Percentiles rank a stretch among this genome's conserved stretches.
Evolutionary conservation across 257 asterid species (phyloP).

Genomic region (Solanum ossicruentum): DNA sequence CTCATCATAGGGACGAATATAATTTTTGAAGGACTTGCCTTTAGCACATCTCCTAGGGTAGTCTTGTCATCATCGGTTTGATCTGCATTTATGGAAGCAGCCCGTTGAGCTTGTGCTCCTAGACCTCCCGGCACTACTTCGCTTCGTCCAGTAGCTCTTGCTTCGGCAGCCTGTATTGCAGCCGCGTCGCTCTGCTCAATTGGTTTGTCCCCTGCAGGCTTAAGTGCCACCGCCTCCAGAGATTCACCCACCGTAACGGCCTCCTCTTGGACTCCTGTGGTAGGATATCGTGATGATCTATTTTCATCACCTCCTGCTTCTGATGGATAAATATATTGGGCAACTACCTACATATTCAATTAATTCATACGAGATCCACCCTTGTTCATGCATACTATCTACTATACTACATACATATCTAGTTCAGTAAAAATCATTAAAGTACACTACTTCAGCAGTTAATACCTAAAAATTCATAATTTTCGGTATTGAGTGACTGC

Average conservation of each 20-base stretch:
- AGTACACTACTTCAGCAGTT: not conserved
- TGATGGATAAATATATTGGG: constrained; percentile 15
- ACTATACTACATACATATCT: not conserved
- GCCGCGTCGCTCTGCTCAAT: constrained; percentile 44
- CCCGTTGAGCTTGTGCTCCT: constrained; percentile 37
- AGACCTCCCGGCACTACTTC: constrained; percentile 35
- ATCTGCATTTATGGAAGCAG: constrained; percentile 19
- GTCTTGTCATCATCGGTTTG: constrained; percentile 24
- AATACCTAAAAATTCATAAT: not conserved
- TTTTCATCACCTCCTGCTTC: not conserved
- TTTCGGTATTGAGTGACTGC: no score
- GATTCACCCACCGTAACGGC: constrained; percentile 57
- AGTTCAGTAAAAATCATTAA: not conserved
- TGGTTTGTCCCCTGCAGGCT: constrained; percentile 32
- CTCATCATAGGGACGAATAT: no score
- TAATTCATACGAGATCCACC: not conserved
- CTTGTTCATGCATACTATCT: no score
- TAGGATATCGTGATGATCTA: not conserved
- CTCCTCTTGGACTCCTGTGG: not conserved
- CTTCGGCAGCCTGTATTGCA: constrained; percentile 58
- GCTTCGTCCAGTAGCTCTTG: constrained; percentile 41
- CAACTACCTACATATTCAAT: constrained; percentile 24
- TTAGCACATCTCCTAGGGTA: constrained; percentile 32
- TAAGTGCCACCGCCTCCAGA: constrained; percentile 41
- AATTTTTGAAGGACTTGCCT: not conserved